Conservation (phyloP, 1,284 basidiomycete species). For the Fomitopsis palustris region DNA sequence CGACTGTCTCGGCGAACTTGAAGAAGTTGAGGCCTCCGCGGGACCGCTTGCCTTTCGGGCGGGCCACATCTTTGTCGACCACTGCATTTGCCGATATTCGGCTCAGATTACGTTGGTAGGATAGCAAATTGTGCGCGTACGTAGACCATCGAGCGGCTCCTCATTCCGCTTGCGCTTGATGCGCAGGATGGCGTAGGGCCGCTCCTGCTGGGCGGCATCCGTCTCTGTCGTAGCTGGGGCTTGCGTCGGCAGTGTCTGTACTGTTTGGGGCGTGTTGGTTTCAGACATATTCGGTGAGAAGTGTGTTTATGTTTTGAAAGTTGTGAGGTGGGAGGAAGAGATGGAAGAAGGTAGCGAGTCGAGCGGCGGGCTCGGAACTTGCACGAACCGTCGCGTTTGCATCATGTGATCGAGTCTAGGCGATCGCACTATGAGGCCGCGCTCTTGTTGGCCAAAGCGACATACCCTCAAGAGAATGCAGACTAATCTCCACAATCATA, state of each 20-base stretch:
- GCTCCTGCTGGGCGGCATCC: slow-evolving; percentile 15
- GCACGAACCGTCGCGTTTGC: background rate
- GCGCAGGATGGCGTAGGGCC: slow-evolving; percentile 64
- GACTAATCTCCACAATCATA: too few species aligned
- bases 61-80: slow-evolving; percentile 45
- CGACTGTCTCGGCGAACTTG: slow-evolving; percentile 77
- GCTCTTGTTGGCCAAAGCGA: background rate
- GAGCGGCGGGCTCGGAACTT: background rate
- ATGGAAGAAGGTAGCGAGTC: background rate
- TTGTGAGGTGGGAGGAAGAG: background rate
- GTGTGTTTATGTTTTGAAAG: background rate
- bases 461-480: too few species aligned
- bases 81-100: slow-evolving; percentile 35
- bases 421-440: background rate
- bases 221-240: background rate
- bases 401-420: background rate
- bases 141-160: slow-evolving; percentile 73
- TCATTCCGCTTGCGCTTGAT: slow-evolving; percentile 79
- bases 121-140: slow-evolving; percentile 32
- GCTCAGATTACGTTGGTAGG: background rate
- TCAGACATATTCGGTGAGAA: too few species aligned
- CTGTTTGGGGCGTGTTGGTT: too few species aligned
- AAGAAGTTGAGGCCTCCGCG: slow-evolving; percentile 61
- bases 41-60: slow-evolving; percentile 55
- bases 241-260: too few species aligned